Evolutionary conservation across 1,139 yeast species (phyloP).

Genomic region (Nadsonia starkeyi-henricii): DNA sequence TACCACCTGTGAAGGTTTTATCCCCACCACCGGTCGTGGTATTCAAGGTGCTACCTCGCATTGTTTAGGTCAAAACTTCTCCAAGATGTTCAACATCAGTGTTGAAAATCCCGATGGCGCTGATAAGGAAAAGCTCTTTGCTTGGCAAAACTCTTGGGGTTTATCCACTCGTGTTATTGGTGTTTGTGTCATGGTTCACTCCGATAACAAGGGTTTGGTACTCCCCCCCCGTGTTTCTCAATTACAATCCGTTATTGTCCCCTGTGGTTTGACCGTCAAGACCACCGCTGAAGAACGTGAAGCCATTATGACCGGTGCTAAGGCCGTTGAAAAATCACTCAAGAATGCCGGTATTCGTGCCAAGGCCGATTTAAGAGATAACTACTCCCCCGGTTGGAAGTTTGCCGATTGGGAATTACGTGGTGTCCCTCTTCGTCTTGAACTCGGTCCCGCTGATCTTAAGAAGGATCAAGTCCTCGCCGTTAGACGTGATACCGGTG

Average conservation of each 20-base stretch:
- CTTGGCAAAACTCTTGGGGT: constrained; percentile 99
- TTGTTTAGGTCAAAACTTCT: constrained; percentile 94
- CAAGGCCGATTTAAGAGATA: constrained; percentile 77
- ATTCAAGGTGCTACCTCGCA: constrained; percentile 99
- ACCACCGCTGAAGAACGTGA: constrained; percentile 63
- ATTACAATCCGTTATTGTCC: constrained; percentile 80
- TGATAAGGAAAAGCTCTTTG: constrained; percentile 73
- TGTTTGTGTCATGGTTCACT: constrained; percentile 97
- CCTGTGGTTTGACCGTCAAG: constrained; percentile 88
- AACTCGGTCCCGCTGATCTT: constrained; percentile 91
- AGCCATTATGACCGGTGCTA: constrained; percentile 56
- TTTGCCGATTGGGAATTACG: constrained; percentile 94
- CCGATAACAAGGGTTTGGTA: constrained; percentile 96
- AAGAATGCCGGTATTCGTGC: constrained; percentile 44
- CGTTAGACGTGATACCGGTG: constrained; percentile 86
- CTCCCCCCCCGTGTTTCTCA: constrained; percentile 96
- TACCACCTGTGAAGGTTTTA: constrained; percentile 91
- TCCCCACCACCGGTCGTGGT: constrained; percentile 98
- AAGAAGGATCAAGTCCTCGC: constrained; percentile 68
- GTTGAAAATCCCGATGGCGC: constrained; percentile 78
- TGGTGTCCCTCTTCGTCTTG: constrained; percentile 89
- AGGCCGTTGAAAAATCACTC: constrained; percentile 28
- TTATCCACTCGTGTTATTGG: constrained; percentile 96
- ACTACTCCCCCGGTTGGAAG: constrained; percentile 98
- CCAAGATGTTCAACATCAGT: constrained; percentile 91